A percentile compares a stretch with the other conserved stretches of the same genome.
Conservation (phyloP, 2,329 filamentous ascomycete species). For the Leptosphaerulina australis region DNA sequence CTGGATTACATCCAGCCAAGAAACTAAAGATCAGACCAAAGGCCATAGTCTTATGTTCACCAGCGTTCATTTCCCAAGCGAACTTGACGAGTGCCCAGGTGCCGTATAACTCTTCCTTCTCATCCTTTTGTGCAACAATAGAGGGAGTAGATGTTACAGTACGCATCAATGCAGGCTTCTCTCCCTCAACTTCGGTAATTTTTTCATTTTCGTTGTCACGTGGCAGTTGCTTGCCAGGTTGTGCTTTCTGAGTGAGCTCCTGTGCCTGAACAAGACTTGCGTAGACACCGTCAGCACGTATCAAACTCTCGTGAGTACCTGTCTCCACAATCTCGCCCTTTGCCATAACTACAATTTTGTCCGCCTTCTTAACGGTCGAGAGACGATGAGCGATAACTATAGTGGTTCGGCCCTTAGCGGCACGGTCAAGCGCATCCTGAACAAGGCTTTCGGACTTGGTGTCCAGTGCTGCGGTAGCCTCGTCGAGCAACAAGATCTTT, state of each 20-base stretch:
- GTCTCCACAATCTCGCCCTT: constrained; percentile 88
- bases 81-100: constrained; percentile 53
- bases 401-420: constrained; percentile 84
- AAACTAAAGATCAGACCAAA: constrained; percentile 50
- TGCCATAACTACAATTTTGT: constrained; percentile 95
- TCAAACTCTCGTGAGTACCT: constrained; percentile 81
- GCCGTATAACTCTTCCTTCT: constrained; percentile 35
- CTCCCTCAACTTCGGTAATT: constrained; percentile 28
- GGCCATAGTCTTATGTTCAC: constrained; percentile 48
- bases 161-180: constrained; percentile 37
- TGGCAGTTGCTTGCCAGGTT: constrained; percentile 29
- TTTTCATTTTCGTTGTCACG: constrained; percentile 23
- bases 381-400: constrained; percentile 96
- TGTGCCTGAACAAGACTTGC: constrained; percentile 87
- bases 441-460: constrained; percentile 95
- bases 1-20: constrained; percentile 45
- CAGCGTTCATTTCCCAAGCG: constrained; percentile 41
- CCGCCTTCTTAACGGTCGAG: constrained; percentile 89
- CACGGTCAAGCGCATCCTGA: constrained; percentile 87
- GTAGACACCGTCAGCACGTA: constrained; percentile 75
- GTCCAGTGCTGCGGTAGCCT: constrained; percentile 92
- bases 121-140: constrained; percentile 63
- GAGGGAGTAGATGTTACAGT: constrained; percentile 55
- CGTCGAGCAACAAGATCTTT: constrained; percentile 89
- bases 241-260: constrained; percentile 53